Evolutionary conservation across 2,329 filamentous ascomycete species (phyloP).

Genomic region (Colletotrichum paranaense): DNA sequence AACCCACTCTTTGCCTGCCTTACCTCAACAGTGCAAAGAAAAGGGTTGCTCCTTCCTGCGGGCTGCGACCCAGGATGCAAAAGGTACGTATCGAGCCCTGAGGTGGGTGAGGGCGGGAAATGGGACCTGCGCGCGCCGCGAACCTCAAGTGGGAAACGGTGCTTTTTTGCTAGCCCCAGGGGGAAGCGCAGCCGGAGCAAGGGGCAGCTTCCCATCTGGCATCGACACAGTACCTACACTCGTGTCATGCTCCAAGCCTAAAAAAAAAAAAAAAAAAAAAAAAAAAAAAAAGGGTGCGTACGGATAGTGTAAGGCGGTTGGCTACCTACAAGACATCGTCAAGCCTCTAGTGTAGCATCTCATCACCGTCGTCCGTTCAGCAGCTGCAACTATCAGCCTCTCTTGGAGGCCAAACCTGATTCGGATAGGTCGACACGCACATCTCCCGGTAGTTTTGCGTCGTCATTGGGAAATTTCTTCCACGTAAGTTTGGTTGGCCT

Average conservation of each 20-base stretch:
- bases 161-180: neutral
- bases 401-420: neutral
- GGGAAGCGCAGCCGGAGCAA: neutral
- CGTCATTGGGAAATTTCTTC: neutral
- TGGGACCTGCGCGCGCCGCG: neutral
- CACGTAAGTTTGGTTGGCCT: neutral
- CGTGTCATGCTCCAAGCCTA: no score
- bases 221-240: neutral
- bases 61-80: no score
- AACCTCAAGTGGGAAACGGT: slow-evolving; percentile 1
- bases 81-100: no score
- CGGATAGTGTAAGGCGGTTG: neutral
- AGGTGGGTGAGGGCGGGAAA: neutral
- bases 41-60: neutral
- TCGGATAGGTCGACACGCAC: neutral
- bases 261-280: no score
- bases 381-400: neutral
- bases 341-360: neutral
- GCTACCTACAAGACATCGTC: neutral
- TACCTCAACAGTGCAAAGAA: neutral
- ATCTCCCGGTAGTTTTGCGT: neutral
- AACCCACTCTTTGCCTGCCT: neutral
- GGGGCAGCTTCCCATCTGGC: neutral
- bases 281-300: neutral
- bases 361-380: neutral